These are phyloP conservation scores for Heliamphora exappendiculata DNA, from an alignment of 148 eudicot species.

Conservation along the genomic window DNA sequence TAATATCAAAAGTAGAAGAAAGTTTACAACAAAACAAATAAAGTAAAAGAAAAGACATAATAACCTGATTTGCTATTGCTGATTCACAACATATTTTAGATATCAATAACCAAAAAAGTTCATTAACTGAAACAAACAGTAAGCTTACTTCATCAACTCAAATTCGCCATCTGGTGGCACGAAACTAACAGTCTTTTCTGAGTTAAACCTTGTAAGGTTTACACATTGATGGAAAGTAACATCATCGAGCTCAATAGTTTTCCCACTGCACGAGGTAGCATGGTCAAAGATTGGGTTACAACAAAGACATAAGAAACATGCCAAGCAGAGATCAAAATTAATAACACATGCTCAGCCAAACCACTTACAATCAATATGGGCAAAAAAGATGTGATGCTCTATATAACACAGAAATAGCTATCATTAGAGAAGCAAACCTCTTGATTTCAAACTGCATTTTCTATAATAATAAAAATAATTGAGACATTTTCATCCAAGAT, in stretches of 20 bases:
- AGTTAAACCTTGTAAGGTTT: slow-evolving; percentile 93
- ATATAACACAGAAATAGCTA: not conserved
- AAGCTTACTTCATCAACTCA: slow-evolving; percentile 93
- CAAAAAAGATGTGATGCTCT: not conserved
- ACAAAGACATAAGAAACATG: not conserved
- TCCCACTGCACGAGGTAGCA: slow-evolving; percentile 60
- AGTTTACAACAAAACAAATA: not conserved
- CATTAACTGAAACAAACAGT: not conserved
- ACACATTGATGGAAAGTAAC: slow-evolving; percentile 99
- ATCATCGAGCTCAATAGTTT: slow-evolving; percentile 96
- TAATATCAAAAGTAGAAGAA: not conserved
- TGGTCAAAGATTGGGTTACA: slow-evolving; percentile 7
- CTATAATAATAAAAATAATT: not conserved
- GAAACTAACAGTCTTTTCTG: slow-evolving; percentile 98
- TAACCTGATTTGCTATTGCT: not conserved
- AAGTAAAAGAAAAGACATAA: not conserved
- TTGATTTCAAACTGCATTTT: not conserved
- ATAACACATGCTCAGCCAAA: not conserved
- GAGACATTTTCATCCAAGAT: not conserved
- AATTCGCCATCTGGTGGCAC: slow-evolving; percentile 99
- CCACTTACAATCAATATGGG: not conserved
- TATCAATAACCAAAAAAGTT: not conserved
- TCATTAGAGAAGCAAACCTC: not conserved
- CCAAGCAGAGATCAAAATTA: not conserved
- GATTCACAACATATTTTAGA: not conserved